phyloP scores from a whole-genome alignment of 352 stramenopile genomes.

The Globisporangium iwayamae region DNA sequence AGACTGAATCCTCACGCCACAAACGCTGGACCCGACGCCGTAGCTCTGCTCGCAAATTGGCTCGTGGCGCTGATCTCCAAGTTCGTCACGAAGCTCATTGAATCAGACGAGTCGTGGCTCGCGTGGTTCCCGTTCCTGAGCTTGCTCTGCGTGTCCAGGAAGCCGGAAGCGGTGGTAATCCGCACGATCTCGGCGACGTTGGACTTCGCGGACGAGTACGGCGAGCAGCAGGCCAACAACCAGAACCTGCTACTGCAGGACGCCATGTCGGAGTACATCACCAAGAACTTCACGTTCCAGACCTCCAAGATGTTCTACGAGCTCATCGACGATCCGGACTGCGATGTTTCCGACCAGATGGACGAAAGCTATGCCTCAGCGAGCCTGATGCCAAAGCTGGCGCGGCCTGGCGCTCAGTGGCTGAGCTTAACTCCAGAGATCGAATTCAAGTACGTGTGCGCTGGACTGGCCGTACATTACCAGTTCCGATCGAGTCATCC shows the following conservation, averaged over 20 bases:
- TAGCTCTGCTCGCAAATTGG: neutral
- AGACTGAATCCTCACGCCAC: neutral
- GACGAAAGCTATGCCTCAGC: neutral
- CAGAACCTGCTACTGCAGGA: conserved; percentile 13
- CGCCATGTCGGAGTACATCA: conserved; percentile 10
- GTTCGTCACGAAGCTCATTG: neutral
- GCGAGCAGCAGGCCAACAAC: conserved; percentile 10
- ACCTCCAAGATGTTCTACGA: conserved; percentile 9
- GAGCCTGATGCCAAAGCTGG: conserved; percentile 2
- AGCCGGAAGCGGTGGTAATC: neutral
- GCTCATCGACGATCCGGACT: conserved; percentile 1
- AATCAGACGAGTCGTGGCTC: neutral
- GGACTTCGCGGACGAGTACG: neutral
- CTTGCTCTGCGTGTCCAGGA: neutral
- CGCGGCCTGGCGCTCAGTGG: conserved; percentile 8
- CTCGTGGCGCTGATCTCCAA: conserved; percentile 3
- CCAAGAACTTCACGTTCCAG: neutral
- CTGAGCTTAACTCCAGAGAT: neutral
- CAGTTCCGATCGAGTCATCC: conserved; percentile 10
- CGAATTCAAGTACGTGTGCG: conserved; percentile 7
- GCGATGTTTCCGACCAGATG: neutral
- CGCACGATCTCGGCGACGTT: conserved; percentile 7
- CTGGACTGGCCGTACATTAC: conserved; percentile 7
- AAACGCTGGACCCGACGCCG: neutral
- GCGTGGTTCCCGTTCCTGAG: conserved; percentile 2